Percentiles rank a stretch among this genome's conserved stretches.
These are phyloP conservation scores for Misopates orontium DNA, from an alignment of 257 asterid species.

Conservation along the genomic window DNA sequence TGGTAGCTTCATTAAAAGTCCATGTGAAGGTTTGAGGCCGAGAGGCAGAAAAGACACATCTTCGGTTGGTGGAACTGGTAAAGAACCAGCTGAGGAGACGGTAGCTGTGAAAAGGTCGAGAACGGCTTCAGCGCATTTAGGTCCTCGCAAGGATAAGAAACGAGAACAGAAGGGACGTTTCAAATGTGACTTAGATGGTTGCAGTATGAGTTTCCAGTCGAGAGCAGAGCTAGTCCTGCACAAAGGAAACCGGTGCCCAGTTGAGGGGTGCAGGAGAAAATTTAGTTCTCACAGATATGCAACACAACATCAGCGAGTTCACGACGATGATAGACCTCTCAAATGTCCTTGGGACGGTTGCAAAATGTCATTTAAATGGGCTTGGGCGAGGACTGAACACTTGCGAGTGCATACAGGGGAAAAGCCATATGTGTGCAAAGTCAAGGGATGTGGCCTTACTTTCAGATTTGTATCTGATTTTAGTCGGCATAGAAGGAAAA, in stretches of 20 bases:
- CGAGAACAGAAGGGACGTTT: slow-evolving; percentile 38
- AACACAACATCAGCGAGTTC: slow-evolving; percentile 73
- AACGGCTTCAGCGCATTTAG: slow-evolving; percentile 30
- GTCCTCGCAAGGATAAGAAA: slow-evolving; percentile 32
- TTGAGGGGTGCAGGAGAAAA: slow-evolving; percentile 75
- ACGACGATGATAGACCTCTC: slow-evolving; percentile 75
- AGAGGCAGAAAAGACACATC: slow-evolving; percentile 43
- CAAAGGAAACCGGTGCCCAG: slow-evolving; percentile 65
- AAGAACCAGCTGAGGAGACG: slow-evolving; percentile 29
- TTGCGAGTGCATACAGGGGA: slow-evolving; percentile 87
- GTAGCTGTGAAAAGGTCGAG: slow-evolving; percentile 29
- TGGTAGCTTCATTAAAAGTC: slow-evolving; percentile 62
- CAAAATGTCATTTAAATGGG: slow-evolving; percentile 89
- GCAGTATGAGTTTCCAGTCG: slow-evolving; percentile 70
- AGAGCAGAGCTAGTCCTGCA: slow-evolving; percentile 68
- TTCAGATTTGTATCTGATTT: slow-evolving; percentile 89
- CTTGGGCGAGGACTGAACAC: slow-evolving; percentile 97
- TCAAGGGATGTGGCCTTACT: slow-evolving; percentile 76
- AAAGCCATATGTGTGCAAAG: slow-evolving; percentile 68
- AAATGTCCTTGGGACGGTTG: slow-evolving; percentile 90
- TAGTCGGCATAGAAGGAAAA: slow-evolving; percentile 87
- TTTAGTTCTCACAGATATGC: slow-evolving; percentile 80
- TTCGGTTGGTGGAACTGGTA: slow-evolving; percentile 19
- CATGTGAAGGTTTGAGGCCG: slow-evolving; percentile 92
- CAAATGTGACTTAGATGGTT: slow-evolving; percentile 63